Conservation (phyloP, 2,329 filamentous ascomycete species). For the Phaeoacremonium minimum region DNA sequence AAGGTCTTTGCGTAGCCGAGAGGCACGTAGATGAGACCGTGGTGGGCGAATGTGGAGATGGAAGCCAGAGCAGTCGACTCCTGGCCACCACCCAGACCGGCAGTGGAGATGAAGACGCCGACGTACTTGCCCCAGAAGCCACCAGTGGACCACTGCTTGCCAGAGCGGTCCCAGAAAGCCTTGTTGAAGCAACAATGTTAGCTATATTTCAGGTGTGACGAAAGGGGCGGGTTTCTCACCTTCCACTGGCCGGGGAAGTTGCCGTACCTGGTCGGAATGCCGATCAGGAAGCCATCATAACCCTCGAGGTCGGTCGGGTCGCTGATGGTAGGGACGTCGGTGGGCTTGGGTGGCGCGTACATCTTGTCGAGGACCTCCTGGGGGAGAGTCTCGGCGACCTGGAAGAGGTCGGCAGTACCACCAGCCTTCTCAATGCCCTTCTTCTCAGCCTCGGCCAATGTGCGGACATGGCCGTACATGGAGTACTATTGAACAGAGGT, state of each 20-base stretch:
- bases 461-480: conserved; percentile 85
- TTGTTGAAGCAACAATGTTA: conserved; percentile 7
- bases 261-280: conserved; percentile 92
- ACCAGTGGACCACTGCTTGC: conserved; percentile 76
- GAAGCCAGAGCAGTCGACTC: conserved; percentile 78
- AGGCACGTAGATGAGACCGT: conserved; percentile 95
- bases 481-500: conserved; percentile 61
- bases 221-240: conserved; percentile 21
- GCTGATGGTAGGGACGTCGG: conserved; percentile 59
- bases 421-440: conserved; percentile 85
- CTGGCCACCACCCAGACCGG: conserved; percentile 80
- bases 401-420: conserved; percentile 75
- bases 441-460: conserved; percentile 85
- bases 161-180: conserved; percentile 85
- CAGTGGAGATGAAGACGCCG: conserved; percentile 88
- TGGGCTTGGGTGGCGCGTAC: conserved; percentile 76
- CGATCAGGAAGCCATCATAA: conserved; percentile 89
- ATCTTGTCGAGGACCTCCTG: conserved; percentile 84
- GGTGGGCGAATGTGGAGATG: conserved; percentile 85
- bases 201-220: not conserved
- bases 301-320: conserved; percentile 56
- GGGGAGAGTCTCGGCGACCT: conserved; percentile 84
- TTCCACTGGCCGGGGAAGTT: conserved; percentile 98
- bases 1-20: conserved; percentile 87
- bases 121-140: conserved; percentile 83